Conservation (phyloP, 768 basidiomycete species). For the Amanita fuliginea region DNA sequence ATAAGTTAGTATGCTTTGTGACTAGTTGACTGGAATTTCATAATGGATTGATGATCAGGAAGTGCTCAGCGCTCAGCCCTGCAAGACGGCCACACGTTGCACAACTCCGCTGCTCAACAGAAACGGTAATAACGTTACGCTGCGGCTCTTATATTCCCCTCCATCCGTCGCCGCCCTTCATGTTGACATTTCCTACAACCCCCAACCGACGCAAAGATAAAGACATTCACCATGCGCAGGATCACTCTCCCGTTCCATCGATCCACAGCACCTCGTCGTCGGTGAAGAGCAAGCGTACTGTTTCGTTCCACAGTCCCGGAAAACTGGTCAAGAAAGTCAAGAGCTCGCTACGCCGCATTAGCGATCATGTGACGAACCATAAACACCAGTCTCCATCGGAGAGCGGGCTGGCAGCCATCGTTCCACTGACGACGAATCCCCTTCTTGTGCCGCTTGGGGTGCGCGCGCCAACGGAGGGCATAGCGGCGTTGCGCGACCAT, state of each 20-base stretch:
- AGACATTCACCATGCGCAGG: background rate
- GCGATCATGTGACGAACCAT: constrained; percentile 24
- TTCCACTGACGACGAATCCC: constrained; percentile 8
- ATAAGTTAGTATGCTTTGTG: background rate
- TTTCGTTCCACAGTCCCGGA: constrained; percentile 10
- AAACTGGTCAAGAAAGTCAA: constrained; percentile 22
- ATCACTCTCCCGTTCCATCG: background rate
- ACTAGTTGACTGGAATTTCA: too few species aligned
- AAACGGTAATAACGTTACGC: background rate
- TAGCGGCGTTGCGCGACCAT: background rate
- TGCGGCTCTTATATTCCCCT: too few species aligned
- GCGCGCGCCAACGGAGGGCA: background rate
- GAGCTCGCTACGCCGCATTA: constrained; percentile 20
- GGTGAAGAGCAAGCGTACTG: background rate
- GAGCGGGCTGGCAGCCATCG: constrained; percentile 5
- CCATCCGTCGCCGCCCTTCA: background rate
- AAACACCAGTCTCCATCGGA: constrained; percentile 10
- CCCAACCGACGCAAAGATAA: background rate
- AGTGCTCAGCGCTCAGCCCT: background rate
- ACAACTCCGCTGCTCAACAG: background rate
- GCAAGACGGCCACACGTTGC: background rate
- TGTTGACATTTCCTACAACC: background rate
- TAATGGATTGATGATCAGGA: background rate
- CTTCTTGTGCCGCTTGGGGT: constrained; percentile 1
- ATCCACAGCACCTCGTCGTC: constrained; percentile 1